These are phyloP conservation scores for Paecilomyces variotii DNA, from an alignment of 2,329 filamentous ascomycete species.

Conservation along the genomic window DNA sequence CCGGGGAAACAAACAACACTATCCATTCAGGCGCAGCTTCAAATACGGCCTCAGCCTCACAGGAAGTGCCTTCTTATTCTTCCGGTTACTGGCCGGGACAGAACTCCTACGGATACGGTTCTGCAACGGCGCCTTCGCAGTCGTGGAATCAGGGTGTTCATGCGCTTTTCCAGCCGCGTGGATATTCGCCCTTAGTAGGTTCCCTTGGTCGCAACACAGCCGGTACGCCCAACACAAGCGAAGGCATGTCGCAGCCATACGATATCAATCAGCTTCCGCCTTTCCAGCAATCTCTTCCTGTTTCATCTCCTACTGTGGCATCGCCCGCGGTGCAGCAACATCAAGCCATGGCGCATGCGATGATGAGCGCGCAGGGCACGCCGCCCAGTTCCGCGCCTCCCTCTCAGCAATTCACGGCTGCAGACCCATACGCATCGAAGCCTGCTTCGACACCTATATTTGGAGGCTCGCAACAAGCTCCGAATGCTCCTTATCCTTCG, in stretches of 20 bases:
- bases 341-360: conserved; percentile 33
- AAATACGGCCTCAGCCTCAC: conserved; percentile 26
- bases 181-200: conserved; percentile 51
- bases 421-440: conserved; percentile 54
- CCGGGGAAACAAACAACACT: conserved; percentile 37
- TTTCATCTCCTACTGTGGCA: conserved; percentile 41
- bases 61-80: conserved; percentile 39
- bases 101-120: conserved; percentile 47
- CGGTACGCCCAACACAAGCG: conserved; percentile 52
- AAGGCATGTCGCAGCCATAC: conserved; percentile 61
- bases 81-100: conserved; percentile 54
- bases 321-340: conserved; percentile 17
- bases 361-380: conserved; percentile 43
- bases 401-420: conserved; percentile 47
- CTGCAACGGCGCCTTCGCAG: conserved; percentile 38
- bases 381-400: conserved; percentile 16
- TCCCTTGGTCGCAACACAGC: conserved; percentile 46
- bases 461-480: conserved; percentile 34
- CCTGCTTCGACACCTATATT: conserved; percentile 43
- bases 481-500: conserved; percentile 41
- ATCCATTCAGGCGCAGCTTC: conserved; percentile 47
- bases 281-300: conserved; percentile 52
- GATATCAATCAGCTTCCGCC: conserved; percentile 56
- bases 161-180: conserved; percentile 36
- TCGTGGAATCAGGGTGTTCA: conserved; percentile 36